Percentiles rank a stretch among this genome's conserved stretches.
Evolutionary conservation across 2,329 filamentous ascomycete species (phyloP).

Genomic region (Cladobotryum mycophilum): DNA sequence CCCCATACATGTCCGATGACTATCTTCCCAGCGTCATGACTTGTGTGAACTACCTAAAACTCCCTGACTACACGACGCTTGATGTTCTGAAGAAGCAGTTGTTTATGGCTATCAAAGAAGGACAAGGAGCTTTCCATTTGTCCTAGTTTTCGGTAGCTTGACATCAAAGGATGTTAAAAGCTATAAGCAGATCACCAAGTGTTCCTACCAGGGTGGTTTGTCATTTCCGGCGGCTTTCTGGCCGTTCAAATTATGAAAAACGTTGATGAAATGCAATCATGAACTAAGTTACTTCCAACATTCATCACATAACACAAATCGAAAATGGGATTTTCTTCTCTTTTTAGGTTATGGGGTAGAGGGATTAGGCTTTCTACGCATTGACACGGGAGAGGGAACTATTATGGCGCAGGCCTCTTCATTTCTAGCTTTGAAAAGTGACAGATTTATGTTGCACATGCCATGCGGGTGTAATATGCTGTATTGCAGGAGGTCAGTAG

Average conservation of each 20-base stretch:
- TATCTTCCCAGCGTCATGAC: constrained; percentile 99
- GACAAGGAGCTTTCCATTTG: constrained; percentile 95
- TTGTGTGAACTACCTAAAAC: constrained; percentile 97
- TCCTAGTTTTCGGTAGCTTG: constrained; percentile 47
- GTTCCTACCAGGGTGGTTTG: not conserved
- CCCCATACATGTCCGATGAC: constrained; percentile 88
- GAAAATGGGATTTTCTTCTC: no score
- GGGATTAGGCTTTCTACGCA: not conserved
- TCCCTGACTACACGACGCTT: constrained; percentile 84
- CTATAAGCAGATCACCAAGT: not conserved
- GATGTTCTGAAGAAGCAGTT: constrained; percentile 73
- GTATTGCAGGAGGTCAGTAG: not conserved
- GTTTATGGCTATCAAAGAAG: constrained; percentile 82
- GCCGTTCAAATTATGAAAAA: no score
- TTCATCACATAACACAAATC: no score
- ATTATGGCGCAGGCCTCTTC: not conserved
- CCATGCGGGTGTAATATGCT: not conserved
- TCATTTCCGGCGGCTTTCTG: no score
- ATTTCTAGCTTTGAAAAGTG: not conserved
- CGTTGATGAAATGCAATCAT: no score
- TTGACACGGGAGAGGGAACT: not conserved
- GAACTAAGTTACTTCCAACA: no score
- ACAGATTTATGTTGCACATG: not conserved
- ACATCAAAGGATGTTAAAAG: not conserved
- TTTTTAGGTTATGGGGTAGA: not conserved